Evolutionary conservation across 2,329 filamentous ascomycete genomes (phyloP).

Genomic region (Cyphellophora attinorum): DNA sequence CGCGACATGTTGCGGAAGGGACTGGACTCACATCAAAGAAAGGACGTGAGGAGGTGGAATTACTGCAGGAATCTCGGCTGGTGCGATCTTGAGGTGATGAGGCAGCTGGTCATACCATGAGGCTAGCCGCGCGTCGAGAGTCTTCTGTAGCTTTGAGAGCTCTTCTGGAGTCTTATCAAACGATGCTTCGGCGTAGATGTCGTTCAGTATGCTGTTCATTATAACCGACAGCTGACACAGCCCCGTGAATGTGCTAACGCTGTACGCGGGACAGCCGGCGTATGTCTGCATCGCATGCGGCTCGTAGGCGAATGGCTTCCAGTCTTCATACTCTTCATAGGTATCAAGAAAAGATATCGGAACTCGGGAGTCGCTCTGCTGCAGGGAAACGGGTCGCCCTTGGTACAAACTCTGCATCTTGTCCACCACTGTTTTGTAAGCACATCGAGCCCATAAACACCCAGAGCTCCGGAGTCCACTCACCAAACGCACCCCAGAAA

Average conservation of each 20-base stretch:
- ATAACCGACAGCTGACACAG: conserved; percentile 26
- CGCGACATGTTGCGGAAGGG: background rate
- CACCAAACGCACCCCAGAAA: conserved; percentile 9
- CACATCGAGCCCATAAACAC: background rate
- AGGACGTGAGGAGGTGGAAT: background rate
- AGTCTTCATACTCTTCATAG: conserved; percentile 46
- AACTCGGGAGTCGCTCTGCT: conserved; percentile 37
- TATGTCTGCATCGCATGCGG: background rate
- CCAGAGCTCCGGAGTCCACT: background rate
- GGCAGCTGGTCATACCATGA: conserved; percentile 16
- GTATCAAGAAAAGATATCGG: conserved; percentile 24
- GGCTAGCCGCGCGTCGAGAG: background rate
- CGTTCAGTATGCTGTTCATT: conserved; percentile 28
- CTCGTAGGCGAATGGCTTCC: conserved; percentile 34
- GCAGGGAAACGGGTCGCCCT: conserved; percentile 38
- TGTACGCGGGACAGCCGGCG: conserved; percentile 18
- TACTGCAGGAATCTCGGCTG: background rate
- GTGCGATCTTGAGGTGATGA: conserved; percentile 14
- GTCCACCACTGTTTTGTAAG: conserved; percentile 23
- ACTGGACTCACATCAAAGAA: background rate
- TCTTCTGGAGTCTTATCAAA: background rate
- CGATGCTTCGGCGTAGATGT: conserved; percentile 19
- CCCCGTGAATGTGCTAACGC: conserved; percentile 27
- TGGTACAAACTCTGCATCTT: conserved; percentile 49
- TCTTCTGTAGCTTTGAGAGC: background rate